Evolutionary conservation across 1,284 basidiomycete species (phyloP), one percentile per base, ranked within the genome.

Genomic region (Tilletia indica): DNA sequence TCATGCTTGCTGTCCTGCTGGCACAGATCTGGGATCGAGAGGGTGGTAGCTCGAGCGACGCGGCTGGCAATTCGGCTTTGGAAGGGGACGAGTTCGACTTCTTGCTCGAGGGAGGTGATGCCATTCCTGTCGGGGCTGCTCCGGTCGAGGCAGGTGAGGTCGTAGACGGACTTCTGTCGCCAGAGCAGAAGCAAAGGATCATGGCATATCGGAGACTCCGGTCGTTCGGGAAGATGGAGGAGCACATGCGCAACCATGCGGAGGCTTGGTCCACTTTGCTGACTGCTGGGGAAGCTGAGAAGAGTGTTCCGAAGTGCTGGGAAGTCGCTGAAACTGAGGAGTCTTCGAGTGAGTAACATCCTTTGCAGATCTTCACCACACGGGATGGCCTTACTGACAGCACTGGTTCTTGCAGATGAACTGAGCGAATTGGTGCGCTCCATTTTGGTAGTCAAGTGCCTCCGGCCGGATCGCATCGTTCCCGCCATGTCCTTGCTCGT

Each of bases 1-100:
- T 97, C 72, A 92, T 97, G 87, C 89, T 98, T 36, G 94, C 93
- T 0, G 90, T 96, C 25, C 89, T 94, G 25, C 88, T 99, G 21
- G 92, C 93, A 0, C 94, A 96, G 83, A 91, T 97, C 76, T 94
- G 95, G 84, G 85, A 95, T 19, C 89, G 92, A 67, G 80, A 82
- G 54, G 76, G 79, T 25, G 77, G 73, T 9, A 77, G 76, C 11
- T 74, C 74, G 4, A 64, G 36, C 36, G 61, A 64, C n/a, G 61
- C 56, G 12, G 68, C 45, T 25, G 36, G 38, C n/a, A 63, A 68
- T 38, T 78, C 79, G 9, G 91, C 91, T 5, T 83, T 89, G 6
- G 92, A 92, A 77, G 90, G 92, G 67, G 82, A 81, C 31, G 97
- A 97, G 82, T 86, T 97, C 48, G 93, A 95, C 80, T 93, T 94